Percentiles rank a stretch among this genome's conserved stretches.
phyloP scores from a whole-genome alignment of 1,284 basidiomycete genomes.

The Serendipita sp. region DNA sequence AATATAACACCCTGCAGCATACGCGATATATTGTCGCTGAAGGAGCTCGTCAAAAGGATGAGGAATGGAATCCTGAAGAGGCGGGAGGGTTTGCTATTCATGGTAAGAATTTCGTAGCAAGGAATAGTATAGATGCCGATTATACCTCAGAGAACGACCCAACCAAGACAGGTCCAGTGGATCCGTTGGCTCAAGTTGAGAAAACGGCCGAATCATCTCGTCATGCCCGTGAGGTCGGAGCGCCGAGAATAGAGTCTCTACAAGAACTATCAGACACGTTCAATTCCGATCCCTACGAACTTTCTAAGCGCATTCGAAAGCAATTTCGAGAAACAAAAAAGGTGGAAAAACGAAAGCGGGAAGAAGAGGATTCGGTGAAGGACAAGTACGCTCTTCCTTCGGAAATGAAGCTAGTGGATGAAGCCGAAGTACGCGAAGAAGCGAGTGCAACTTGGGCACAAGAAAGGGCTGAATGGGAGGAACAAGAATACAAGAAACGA shows the following conservation, averaged over 20 bases:
- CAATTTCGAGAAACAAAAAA: conserved; percentile 79
- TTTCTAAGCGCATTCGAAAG: conserved; percentile 61
- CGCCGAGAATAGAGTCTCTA: conserved; percentile 66
- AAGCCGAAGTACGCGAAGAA: conserved; percentile 35
- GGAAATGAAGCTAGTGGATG: conserved; percentile 43
- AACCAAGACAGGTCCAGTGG: conserved; percentile 40
- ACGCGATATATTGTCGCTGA: conserved; percentile 85
- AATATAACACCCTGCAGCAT: conserved; percentile 40
- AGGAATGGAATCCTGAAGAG: conserved; percentile 93
- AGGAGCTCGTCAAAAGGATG: conserved; percentile 81
- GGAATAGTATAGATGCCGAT: not conserved
- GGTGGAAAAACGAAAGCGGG: conserved; percentile 47
- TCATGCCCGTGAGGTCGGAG: conserved; percentile 53
- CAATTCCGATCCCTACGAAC: conserved; percentile 72
- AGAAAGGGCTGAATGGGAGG: conserved; percentile 18
- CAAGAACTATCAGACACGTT: conserved; percentile 57
- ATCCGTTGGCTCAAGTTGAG: conserved; percentile 79
- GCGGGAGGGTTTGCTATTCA: conserved; percentile 85
- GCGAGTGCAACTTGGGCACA: conserved; percentile 50
- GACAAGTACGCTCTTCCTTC: conserved; percentile 61
- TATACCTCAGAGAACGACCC: conserved; percentile 49
- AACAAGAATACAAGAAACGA: conserved; percentile 9
- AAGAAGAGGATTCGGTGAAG: conserved; percentile 54
- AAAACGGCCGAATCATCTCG: conserved; percentile 69
- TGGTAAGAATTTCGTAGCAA: conserved; percentile 32